Evolutionary conservation across 2,329 filamentous ascomycete genomes (phyloP).

Genomic region (Elsinoe fawcettii): DNA sequence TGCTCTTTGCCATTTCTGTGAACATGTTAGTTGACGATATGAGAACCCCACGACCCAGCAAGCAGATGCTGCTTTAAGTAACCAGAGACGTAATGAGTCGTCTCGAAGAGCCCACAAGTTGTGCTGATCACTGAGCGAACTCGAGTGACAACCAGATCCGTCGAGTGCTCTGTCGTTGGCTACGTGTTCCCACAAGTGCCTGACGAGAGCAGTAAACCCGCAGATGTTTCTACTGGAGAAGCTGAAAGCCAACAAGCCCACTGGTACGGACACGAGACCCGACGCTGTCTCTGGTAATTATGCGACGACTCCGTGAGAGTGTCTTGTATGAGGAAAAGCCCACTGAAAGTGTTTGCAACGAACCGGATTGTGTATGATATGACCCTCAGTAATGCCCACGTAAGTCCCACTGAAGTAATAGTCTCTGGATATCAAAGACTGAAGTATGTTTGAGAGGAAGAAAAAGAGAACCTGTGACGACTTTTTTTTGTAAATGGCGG

Average conservation of each 20-base stretch:
- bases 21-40: constrained; percentile 11
- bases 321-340: constrained; percentile 14
- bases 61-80: constrained; percentile 17
- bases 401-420: constrained; percentile 1
- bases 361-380: constrained; percentile 18
- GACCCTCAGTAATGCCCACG: not conserved
- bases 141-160: constrained; percentile 32
- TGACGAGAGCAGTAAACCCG: constrained; percentile 23
- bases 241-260: constrained; percentile 18
- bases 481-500: constrained; percentile 5
- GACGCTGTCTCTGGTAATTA: constrained; percentile 14
- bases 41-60: constrained; percentile 24
- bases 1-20: constrained; percentile 37
- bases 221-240: constrained; percentile 2
- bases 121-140: constrained; percentile 6
- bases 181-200: constrained; percentile 46
- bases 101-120: constrained; percentile 12
- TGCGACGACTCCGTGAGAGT: constrained; percentile 1
- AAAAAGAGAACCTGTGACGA: not conserved
- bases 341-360: constrained; percentile 20
- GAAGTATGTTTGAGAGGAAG: not conserved
- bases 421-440: constrained; percentile 1
- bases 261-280: constrained; percentile 16
- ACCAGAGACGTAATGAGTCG: constrained; percentile 10
- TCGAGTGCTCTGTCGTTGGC: constrained; percentile 29